Evolutionary conservation across 2,329 filamentous ascomycete species (phyloP).

Genomic region (Elsinoe ampelina): DNA sequence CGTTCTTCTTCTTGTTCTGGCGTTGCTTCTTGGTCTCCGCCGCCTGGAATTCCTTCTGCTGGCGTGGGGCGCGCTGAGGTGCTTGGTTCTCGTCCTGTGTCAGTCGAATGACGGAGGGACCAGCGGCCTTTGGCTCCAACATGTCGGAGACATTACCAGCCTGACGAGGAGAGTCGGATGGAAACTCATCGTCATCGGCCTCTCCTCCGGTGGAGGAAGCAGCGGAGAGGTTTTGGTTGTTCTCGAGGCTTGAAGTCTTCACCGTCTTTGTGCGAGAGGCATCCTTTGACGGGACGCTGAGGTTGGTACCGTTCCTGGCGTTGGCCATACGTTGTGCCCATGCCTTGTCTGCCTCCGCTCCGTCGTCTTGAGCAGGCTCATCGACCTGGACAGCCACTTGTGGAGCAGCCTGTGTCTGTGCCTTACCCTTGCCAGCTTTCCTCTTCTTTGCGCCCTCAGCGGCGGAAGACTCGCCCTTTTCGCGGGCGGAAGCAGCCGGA

Average conservation of each 20-base stretch:
- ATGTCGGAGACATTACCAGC: slow-evolving; percentile 77
- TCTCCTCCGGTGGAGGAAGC: slow-evolving; percentile 66
- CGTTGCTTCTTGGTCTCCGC: slow-evolving; percentile 90
- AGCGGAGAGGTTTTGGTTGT: slow-evolving; percentile 37
- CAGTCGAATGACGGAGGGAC: slow-evolving; percentile 68
- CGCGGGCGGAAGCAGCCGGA: slow-evolving; percentile 14
- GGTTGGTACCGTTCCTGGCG: slow-evolving; percentile 60
- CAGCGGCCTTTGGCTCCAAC: slow-evolving; percentile 63
- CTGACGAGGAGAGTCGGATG: slow-evolving; percentile 54
- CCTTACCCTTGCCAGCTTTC: slow-evolving; percentile 24
- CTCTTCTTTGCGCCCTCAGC: slow-evolving; percentile 25
- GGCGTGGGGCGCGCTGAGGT: slow-evolving; percentile 48
- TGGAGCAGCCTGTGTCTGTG: slow-evolving; percentile 18
- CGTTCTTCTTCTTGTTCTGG: slow-evolving; percentile 82
- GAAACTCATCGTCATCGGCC: slow-evolving; percentile 71
- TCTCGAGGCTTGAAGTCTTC: slow-evolving; percentile 47
- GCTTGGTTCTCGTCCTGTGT: slow-evolving; percentile 54
- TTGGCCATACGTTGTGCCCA: slow-evolving; percentile 67
- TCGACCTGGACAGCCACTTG: slow-evolving; percentile 24
- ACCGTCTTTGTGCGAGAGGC: slow-evolving; percentile 49
- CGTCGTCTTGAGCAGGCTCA: slow-evolving; percentile 46
- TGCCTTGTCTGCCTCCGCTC: slow-evolving; percentile 63
- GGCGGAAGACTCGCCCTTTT: slow-evolving; percentile 12
- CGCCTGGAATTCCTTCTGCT: slow-evolving; percentile 52
- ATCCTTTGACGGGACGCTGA: slow-evolving; percentile 31